Base-by-base conservation (phyloP, 2,329 filamentous ascomycete species). In the Bipolaris zeicola region DNA sequence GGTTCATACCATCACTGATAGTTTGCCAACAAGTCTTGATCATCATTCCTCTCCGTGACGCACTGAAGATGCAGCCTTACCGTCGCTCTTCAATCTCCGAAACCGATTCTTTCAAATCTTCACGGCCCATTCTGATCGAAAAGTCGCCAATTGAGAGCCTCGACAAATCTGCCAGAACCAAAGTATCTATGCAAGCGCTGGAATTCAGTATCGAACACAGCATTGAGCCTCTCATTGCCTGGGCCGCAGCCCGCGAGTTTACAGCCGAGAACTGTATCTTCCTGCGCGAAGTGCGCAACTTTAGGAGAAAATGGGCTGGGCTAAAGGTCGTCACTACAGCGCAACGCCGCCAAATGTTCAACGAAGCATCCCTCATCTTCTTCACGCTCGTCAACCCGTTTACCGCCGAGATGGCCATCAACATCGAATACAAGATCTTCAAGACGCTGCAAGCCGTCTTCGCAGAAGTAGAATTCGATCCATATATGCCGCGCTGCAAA, bases 391-490 rank as follows among this genome's bases (percentile, higher is more conserved):
- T 76, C 50, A 73, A 75, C 50, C 72, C 73, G 7, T 74, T 72
- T 58, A 75, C 73, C 3, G 73, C 73, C 13, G 73, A 75, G 46
- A 66, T 65, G 3, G 71, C 73, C 1, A 75, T 76, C 66, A 76
- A 76, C 52, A 75, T 76, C 53, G 73, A 75, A 36, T 76, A 75
- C 67, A 76, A 75, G 57, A 65, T 75, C 54, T 75, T 75, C 69
- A 74, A 73, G 36, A 63, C 60, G 6, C 60, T 76, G 6, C 73
- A 76, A 41, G 50, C 51, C 22, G 63, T 63, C 3, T 76, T 76
- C 37, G 62, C 69, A 1, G 65, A 58, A 20, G 63, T 76, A 22
- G 72, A 75, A 33, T 76, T 72, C 50, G 72, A 76, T 37, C 73
- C 73, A 1, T 76, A 75, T 20, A 68, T 68, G 66, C 69, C 72